A percentile compares a stretch with the other conserved stretches of the same genome.
phyloP scores from a whole-genome alignment of 805 yeast species.

The Lipomyces oligophaga region DNA sequence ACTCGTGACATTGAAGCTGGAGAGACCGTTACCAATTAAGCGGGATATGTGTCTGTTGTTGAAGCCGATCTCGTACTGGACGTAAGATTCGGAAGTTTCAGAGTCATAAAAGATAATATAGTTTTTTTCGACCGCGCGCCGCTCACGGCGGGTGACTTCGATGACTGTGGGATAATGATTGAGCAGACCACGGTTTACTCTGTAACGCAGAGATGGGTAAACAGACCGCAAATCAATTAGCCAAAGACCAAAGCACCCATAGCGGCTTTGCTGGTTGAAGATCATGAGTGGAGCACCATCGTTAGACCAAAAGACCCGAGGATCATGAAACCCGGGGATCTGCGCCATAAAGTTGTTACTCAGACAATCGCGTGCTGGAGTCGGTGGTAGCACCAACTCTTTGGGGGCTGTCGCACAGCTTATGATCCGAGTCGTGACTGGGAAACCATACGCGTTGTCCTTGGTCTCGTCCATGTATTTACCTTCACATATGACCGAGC shows the following conservation, averaged over 20 bases:
- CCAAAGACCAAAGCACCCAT: conserved; percentile 29
- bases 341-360: conserved; percentile 18
- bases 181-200: conserved; percentile 21
- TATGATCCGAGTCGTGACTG: conserved; percentile 2
- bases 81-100: conserved; percentile 13
- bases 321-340: conserved; percentile 28
- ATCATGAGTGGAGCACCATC: conserved; percentile 29
- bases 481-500: conserved; percentile 23
- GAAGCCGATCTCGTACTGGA: conserved; percentile 23
- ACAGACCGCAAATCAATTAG: conserved; percentile 24
- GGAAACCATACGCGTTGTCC: conserved; percentile 13
- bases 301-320: conserved; percentile 25
- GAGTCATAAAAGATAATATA: conserved; percentile 23
- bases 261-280: conserved; percentile 26
- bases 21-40: conserved; percentile 27
- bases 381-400: conserved; percentile 20
- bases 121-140: conserved; percentile 23
- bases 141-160: conserved; percentile 25
- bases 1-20: conserved; percentile 23
- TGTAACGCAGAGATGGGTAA: conserved; percentile 24
- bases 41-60: conserved; percentile 20
- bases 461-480: conserved; percentile 17
- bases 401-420: conserved; percentile 23
- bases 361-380: conserved; percentile 25
- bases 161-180: conserved; percentile 23